These are phyloP conservation scores for Kokia cookei DNA, from an alignment of 441 rosid species.

Conservation along the genomic window DNA sequence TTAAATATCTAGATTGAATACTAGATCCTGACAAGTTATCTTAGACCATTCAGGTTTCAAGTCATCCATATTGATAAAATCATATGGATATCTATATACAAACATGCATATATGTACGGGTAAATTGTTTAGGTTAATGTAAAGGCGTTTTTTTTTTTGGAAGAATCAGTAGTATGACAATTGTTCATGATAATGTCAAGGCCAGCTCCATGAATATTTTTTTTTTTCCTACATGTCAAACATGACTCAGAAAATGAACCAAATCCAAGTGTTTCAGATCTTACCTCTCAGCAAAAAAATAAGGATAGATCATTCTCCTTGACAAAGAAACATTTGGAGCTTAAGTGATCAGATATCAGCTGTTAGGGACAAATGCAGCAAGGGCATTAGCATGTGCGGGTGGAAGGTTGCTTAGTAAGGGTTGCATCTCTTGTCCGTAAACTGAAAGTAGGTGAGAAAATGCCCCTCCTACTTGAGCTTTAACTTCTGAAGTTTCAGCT, in stretches of 20 bases:
- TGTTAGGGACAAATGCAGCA: slow-evolving; percentile 61
- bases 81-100: neutral
- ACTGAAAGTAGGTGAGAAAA: slow-evolving; percentile 78
- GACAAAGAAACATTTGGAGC: slow-evolving; percentile 5
- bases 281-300: slow-evolving; percentile 4
- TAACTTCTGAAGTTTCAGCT: slow-evolving; percentile 77
- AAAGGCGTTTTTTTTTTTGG: neutral
- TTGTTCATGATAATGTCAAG: no score
- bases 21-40: neutral
- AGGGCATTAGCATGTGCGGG: slow-evolving; percentile 82
- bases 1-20: neutral
- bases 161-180: neutral
- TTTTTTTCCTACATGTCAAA: neutral
- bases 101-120: neutral
- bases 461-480: slow-evolving; percentile 78
- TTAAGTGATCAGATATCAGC: slow-evolving; percentile 26
- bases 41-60: neutral
- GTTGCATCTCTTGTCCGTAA: slow-evolving; percentile 89
- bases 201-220: neutral
- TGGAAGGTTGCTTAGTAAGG: slow-evolving; percentile 61
- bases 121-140: neutral
- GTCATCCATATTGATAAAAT: neutral
- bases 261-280: neutral
- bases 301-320: neutral
- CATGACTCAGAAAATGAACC: neutral